Base-by-base conservation (phyloP, 2,329 filamentous ascomycete genomes). In the Lecanoromycetidae sp. region DNA sequence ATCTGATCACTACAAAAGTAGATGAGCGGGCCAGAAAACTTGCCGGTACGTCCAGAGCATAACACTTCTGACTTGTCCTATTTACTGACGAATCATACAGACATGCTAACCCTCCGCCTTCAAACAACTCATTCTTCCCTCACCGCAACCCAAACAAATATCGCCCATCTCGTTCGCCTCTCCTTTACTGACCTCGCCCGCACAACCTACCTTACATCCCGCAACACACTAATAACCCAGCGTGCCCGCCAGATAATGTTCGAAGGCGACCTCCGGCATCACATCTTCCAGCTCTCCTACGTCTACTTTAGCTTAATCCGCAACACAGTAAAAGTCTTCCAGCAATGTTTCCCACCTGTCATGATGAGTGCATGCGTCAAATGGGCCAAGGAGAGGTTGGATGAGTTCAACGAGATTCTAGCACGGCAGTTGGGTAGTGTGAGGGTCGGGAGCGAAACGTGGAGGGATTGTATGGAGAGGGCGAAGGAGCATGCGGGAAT, bases 371-470 rank as follows among this genome's bases (percentile, higher is more conserved):
- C 88, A 0, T 94, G 87, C 57, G 90, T 98, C 57, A 93, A 90
- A 61, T 98, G 91, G 91, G 88, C 87, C n/a, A 96, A 95, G 65
- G 83, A 91, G 57, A 81, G 94, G 61, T 79, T 96, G 1, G 88
- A 95, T 57, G 80, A 80, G 2, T 96, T 96, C 70, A 96, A 95
- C 58, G 74, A 73, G 37, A 79, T 91, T 42, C 71, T 98, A 30
- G 78, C 75, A 29, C 74, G 90, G 50, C 91, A 96, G 66, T 70
- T 98, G 52, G 93, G 87, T 65, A 87, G 84, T 60, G 84, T 91
- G 2, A 82, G 93, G 51, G 75, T 72, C 41, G 80, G 76, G n/a
- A 82, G 82, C 12, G 73, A 78, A 36, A 75, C 85, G 1, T 95
- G 87, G 85, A 76, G 75, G 44, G 76, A 84, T 58, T 96, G 91